Conservation (phyloP, 257 asterid species). For the Solanum piurae region DNA sequence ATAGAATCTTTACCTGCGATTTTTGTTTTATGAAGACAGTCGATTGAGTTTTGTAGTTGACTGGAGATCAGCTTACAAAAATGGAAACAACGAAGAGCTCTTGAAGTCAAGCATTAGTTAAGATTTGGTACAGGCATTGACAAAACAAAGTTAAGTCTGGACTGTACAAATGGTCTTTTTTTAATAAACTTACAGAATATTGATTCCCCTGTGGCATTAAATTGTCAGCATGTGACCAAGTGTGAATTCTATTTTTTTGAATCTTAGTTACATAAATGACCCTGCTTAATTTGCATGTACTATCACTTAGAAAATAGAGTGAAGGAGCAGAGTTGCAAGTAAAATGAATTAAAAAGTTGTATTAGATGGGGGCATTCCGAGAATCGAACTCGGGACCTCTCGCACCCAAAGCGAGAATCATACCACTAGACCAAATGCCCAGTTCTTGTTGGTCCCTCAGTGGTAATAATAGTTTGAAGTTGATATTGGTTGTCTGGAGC, state of each 20-base stretch:
- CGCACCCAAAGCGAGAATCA: conserved; percentile 83
- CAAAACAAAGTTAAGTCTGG: background rate
- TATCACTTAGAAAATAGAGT: background rate
- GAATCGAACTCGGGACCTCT: conserved; percentile 73
- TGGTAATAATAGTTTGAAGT: background rate
- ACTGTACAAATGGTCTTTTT: background rate
- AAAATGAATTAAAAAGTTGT: background rate
- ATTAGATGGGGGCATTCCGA: background rate
- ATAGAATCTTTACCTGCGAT: background rate
- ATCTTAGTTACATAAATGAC: background rate
- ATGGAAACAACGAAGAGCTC: background rate
- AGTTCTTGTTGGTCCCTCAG: background rate
- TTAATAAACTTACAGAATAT: background rate
- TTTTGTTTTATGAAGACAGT: background rate
- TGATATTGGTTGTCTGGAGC: background rate
- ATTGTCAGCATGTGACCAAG: background rate
- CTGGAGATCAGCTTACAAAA: background rate
- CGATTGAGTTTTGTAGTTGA: background rate
- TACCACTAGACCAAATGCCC: conserved; percentile 90
- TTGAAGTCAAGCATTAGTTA: background rate
- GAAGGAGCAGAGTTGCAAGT: background rate
- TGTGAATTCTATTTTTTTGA: background rate
- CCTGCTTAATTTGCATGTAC: background rate
- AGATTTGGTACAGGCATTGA: background rate
- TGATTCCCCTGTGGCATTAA: background rate